Conservation (phyloP, 345 rosid genomes). For the Melaleuca quinquenervia region DNA sequence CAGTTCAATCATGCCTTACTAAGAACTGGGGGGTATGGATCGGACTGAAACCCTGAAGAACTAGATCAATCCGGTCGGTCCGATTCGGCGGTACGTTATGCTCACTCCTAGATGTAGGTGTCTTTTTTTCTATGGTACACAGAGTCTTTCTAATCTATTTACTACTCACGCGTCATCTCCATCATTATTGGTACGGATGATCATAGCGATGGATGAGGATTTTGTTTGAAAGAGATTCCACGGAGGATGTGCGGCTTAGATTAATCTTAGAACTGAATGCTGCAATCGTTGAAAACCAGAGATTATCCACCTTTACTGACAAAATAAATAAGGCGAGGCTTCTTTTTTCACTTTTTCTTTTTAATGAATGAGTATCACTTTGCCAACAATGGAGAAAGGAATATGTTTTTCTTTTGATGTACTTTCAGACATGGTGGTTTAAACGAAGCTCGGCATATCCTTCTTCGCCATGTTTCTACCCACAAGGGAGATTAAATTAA, state of each 20-base stretch:
- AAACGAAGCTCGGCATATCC: background rate
- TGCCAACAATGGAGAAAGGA: background rate
- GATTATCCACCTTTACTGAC: background rate
- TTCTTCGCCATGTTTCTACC: background rate
- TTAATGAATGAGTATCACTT: background rate
- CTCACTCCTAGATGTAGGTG: too few species aligned
- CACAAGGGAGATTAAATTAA: background rate
- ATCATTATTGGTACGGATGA: background rate
- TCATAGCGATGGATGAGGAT: background rate
- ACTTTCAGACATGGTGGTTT: background rate
- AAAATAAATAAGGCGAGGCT: background rate
- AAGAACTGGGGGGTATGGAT: too few species aligned
- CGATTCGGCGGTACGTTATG: too few species aligned
- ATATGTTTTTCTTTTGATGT: background rate
- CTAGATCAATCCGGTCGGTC: too few species aligned
- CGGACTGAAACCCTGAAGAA: too few species aligned
- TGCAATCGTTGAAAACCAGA: background rate
- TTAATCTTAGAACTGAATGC: background rate
- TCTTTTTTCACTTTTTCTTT: background rate
- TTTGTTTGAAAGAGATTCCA: background rate
- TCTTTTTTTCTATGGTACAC: background rate
- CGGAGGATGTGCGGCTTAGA: rapidly evolving
- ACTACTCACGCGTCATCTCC: background rate
- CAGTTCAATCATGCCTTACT: too few species aligned
- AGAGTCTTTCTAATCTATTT: background rate